Evolutionary conservation across 371 early-diverging fungal species (phyloP).

Genomic region (Rhizopus microsporus): DNA sequence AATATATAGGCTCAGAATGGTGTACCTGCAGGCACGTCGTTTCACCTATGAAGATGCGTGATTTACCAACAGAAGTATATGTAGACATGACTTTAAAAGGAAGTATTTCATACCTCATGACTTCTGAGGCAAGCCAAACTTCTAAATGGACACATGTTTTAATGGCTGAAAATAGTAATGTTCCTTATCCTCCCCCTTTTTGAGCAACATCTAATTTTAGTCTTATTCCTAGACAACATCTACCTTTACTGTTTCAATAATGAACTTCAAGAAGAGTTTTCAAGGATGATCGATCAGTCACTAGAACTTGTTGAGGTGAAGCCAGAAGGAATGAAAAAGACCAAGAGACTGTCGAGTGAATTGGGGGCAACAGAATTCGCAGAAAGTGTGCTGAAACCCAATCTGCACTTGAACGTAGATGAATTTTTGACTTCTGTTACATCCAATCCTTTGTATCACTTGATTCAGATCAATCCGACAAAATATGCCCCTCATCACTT

Average conservation of each 20-base stretch:
- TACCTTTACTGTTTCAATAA: conserved; percentile 28
- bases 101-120: conserved; percentile 34
- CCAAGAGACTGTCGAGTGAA: background rate
- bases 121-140: conserved; percentile 15
- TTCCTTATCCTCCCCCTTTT: background rate
- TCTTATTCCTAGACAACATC: conserved; percentile 14
- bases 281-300: conserved; percentile 2
- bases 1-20: conserved; percentile 29
- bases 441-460: conserved; percentile 10
- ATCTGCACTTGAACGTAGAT: conserved; percentile 16
- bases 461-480: conserved; percentile 15
- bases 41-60: conserved; percentile 27
- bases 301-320: conserved; percentile 9
- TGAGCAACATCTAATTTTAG: background rate
- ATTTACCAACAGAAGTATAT: conserved; percentile 30
- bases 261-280: conserved; percentile 20
- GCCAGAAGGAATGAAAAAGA: conserved; percentile 12
- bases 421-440: conserved; percentile 2
- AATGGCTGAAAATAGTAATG: conserved; percentile 33
- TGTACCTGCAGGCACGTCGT: conserved; percentile 35
- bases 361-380: conserved; percentile 17
- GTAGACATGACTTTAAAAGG: conserved; percentile 33
- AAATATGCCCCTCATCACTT: conserved; percentile 20
- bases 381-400: conserved; percentile 22
- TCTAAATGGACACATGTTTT: conserved; percentile 33